phyloP scores from a whole-genome alignment of 805 yeast genomes.

The Starmerella bombicola region DNA sequence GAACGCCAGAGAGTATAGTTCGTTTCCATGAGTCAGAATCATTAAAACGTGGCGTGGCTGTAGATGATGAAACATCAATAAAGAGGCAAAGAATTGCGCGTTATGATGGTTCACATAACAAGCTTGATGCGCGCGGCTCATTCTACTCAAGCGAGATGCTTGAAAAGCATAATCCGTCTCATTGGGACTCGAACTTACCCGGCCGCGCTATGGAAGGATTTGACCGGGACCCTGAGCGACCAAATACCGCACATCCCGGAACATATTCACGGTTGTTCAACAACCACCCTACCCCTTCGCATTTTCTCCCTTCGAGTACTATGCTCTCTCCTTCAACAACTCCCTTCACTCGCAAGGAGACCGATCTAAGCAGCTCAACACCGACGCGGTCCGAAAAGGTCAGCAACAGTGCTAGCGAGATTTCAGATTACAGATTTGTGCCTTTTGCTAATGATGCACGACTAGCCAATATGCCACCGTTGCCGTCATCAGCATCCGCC shows the following conservation, averaged over 20 bases:
- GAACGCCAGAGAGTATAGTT: constrained; percentile 18
- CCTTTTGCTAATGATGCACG: no score
- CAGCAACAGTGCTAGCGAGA: no score
- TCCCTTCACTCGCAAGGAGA: no score
- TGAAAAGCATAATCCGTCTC: background rate
- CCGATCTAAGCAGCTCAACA: no score
- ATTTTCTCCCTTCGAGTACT: background rate
- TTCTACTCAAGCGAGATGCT: no score
- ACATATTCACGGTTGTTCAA: background rate
- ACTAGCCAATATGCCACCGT: background rate
- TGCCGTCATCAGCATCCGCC: background rate
- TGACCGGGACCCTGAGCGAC: background rate
- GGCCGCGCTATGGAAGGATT: background rate
- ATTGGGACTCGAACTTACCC: background rate
- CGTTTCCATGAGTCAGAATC: constrained; percentile 6
- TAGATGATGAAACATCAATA: no score
- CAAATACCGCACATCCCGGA: background rate
- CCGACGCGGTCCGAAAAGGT: constrained; percentile 5
- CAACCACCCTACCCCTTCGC: background rate
- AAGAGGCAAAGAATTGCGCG: no score
- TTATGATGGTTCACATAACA: no score
- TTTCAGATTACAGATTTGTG: no score
- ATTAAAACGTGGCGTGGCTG: constrained; percentile 1
- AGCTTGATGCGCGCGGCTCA: no score
- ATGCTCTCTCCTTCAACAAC: constrained; percentile 6